phyloP scores from a whole-genome alignment of 352 stramenopile species.

The Pseudoperonospora humuli region DNA sequence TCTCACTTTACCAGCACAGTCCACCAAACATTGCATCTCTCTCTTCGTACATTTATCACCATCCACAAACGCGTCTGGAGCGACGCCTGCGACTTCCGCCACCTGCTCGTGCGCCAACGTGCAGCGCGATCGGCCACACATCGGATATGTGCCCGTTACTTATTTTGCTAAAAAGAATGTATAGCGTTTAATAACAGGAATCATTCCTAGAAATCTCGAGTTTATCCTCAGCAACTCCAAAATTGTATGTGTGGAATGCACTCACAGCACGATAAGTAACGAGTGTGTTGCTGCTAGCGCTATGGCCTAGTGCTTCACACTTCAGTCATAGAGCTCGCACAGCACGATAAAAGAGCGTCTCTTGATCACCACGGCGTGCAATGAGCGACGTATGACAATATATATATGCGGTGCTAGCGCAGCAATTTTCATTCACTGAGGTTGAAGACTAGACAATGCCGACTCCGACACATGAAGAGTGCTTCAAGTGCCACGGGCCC shows the following conservation, averaged over 20 bases:
- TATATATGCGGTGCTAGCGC: constrained; percentile 44
- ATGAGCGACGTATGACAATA: constrained; percentile 78
- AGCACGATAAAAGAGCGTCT: constrained; percentile 58
- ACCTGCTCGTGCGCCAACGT: constrained; percentile 51
- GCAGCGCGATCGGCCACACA: constrained; percentile 68
- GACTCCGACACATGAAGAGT: constrained; percentile 58
- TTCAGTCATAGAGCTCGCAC: constrained; percentile 38
- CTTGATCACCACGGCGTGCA: constrained; percentile 56
- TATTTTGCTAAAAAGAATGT: no score
- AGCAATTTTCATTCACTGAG: constrained; percentile 77
- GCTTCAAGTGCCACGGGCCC: constrained; percentile 40
- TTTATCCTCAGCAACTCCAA: no score
- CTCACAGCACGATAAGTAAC: constrained; percentile 44
- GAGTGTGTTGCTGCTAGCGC: constrained; percentile 46
- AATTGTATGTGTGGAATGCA: no score
- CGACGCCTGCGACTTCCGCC: constrained; percentile 37
- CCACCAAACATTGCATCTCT: not conserved
- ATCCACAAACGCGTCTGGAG: constrained; percentile 43
- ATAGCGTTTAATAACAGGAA: no score
- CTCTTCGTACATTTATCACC: constrained; percentile 57
- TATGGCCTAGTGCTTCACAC: constrained; percentile 54
- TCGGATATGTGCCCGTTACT: constrained; percentile 21
- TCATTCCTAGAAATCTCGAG: no score
- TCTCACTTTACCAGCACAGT: not conserved
- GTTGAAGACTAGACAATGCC: constrained; percentile 63